These are phyloP conservation scores for Cercospora sp. DNA, from an alignment of 2,329 filamentous ascomycete genomes.

Conservation along the genomic window DNA sequence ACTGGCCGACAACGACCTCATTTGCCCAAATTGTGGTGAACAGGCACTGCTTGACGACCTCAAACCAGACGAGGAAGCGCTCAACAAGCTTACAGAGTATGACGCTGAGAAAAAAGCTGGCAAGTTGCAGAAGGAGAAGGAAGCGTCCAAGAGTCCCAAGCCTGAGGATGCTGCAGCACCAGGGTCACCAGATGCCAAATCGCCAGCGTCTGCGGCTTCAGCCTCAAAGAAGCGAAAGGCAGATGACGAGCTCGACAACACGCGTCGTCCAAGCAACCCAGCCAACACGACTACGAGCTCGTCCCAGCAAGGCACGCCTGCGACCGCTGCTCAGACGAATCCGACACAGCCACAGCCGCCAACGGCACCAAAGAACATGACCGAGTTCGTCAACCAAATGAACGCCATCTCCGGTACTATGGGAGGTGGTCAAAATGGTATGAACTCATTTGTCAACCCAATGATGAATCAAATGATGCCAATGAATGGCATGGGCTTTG, in stretches of 20 bases:
- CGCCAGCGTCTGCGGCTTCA: slow-evolving; percentile 34
- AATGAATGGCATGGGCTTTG: slow-evolving; percentile 21
- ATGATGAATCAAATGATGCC: slow-evolving; percentile 34
- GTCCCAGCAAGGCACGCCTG: slow-evolving; percentile 39
- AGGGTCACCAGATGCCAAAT: slow-evolving; percentile 34
- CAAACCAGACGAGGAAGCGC: slow-evolving; percentile 77
- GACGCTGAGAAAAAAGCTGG: slow-evolving; percentile 55
- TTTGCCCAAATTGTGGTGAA: slow-evolving; percentile 89
- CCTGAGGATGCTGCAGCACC: slow-evolving; percentile 20
- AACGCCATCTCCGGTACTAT: slow-evolving; percentile 42
- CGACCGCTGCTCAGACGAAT: slow-evolving; percentile 40
- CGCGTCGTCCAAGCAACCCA: slow-evolving; percentile 46
- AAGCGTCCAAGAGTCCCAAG: slow-evolving; percentile 40
- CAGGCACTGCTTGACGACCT: slow-evolving; percentile 92
- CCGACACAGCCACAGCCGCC: slow-evolving; percentile 25
- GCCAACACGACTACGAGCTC: slow-evolving; percentile 45
- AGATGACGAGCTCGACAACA: slow-evolving; percentile 61
- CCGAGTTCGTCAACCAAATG: slow-evolving; percentile 50
- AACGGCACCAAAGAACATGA: slow-evolving; percentile 34
- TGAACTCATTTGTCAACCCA: slow-evolving; percentile 29
- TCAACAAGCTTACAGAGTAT: slow-evolving; percentile 81
- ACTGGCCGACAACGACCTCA: slow-evolving; percentile 96
- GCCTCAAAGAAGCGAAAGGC: slow-evolving; percentile 77
- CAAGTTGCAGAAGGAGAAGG: slow-evolving; percentile 47
- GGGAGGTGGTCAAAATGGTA: slow-evolving; percentile 30